Conservation (phyloP, 768 basidiomycete genomes). For the Pluteus cervinus region DNA sequence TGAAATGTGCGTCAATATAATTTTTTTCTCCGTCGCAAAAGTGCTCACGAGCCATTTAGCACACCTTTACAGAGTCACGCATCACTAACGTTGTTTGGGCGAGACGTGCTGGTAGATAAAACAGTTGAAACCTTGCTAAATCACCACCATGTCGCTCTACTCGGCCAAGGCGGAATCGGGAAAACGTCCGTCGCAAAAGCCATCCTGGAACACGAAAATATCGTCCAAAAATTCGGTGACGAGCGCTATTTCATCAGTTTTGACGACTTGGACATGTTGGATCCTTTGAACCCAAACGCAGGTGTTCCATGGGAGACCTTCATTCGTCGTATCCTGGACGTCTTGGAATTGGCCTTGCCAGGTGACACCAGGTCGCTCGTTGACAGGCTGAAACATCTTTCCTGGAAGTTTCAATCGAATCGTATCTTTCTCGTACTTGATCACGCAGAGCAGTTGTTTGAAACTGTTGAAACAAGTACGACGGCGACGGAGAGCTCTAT, state of each 20-base stretch:
- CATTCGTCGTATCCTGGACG: too few relatives aligned
- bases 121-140: conserved; percentile 1
- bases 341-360: neutral
- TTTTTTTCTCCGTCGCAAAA: too few relatives aligned
- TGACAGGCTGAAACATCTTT: neutral
- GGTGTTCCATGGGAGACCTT: too few relatives aligned
- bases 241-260: conserved; percentile 8
- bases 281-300: too few relatives aligned
- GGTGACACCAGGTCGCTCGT: neutral
- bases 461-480: neutral
- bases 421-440: conserved; percentile 1
- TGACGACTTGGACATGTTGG: conserved; percentile 8
- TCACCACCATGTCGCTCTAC: conserved; percentile 6
- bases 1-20: too few relatives aligned
- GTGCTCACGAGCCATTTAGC: too few relatives aligned
- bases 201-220: conserved; percentile 4
- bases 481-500: neutral
- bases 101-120: neutral
- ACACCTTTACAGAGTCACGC: too few relatives aligned
- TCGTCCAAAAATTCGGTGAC: conserved; percentile 3
- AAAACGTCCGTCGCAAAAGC: conserved; percentile 10
- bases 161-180: conserved; percentile 10
- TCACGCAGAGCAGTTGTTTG: neutral
- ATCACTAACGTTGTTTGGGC: neutral
- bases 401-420: neutral